phyloP scores from a whole-genome alignment of 345 rosid genomes.

The Melaleuca alternifolia region DNA sequence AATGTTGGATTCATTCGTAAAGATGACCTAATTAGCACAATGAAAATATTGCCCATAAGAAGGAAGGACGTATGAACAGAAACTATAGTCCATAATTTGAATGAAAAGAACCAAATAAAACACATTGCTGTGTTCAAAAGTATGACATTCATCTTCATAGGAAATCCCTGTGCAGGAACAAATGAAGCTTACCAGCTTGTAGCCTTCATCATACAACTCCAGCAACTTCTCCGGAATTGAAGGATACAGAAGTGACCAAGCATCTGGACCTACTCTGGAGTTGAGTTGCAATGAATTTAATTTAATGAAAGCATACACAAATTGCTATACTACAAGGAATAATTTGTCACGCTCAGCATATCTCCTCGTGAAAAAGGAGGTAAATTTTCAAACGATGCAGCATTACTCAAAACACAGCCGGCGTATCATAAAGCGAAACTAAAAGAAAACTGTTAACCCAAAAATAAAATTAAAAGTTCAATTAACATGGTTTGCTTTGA shows the following conservation, averaged over 20 bases:
- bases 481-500: background rate
- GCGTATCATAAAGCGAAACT: background rate
- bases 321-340: background rate
- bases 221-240: slow-evolving; percentile 78
- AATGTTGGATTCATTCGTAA: slow-evolving; percentile 93
- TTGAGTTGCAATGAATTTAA: background rate
- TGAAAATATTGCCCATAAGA: background rate
- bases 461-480: background rate
- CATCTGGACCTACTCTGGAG: slow-evolving; percentile 80
- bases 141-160: background rate
- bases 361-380: background rate
- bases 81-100: background rate
- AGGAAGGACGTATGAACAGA: background rate
- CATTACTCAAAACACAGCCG: background rate
- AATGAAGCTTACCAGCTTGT: slow-evolving; percentile 58
- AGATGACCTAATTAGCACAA: slow-evolving; percentile 55
- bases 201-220: slow-evolving; percentile 68
- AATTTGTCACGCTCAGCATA: background rate
- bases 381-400: background rate
- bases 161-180: background rate
- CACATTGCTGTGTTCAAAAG: background rate
- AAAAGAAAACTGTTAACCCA: background rate
- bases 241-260: slow-evolving; percentile 90
- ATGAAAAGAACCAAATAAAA: background rate
- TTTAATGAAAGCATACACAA: background rate